Evolutionary conservation across 2,329 filamentous ascomycete genomes (phyloP).

Genomic region (Pyrenochaeta sp.): DNA sequence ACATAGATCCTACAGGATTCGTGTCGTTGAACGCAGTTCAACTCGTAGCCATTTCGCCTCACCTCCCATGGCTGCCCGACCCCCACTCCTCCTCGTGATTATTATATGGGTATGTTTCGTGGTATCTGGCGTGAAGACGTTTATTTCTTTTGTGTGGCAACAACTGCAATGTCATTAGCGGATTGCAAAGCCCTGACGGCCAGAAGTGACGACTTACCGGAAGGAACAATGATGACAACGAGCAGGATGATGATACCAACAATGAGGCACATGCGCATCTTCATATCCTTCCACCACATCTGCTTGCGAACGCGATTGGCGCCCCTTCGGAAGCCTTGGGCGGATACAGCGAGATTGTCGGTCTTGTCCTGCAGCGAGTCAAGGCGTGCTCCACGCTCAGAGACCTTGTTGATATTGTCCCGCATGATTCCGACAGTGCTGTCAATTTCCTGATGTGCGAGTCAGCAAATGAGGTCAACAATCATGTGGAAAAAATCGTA

Average conservation of each 20-base stretch:
- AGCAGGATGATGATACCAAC: constrained; percentile 90
- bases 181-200: no score
- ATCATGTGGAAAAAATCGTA: neutral
- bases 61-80: constrained; percentile 28
- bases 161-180: constrained; percentile 33
- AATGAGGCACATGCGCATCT: constrained; percentile 98
- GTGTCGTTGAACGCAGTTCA: constrained; percentile 36
- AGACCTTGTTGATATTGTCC: constrained; percentile 97
- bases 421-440: constrained; percentile 95
- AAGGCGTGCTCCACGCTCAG: constrained; percentile 87
- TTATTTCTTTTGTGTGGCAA: constrained; percentile 35
- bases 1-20: constrained; percentile 44
- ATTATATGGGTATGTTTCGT: constrained; percentile 41
- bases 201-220: constrained; percentile 68
- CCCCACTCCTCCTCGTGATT: constrained; percentile 32
- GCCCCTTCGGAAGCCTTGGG: constrained; percentile 93
- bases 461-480: constrained; percentile 19
- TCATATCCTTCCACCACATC: constrained; percentile 99
- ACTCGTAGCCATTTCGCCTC: constrained; percentile 30
- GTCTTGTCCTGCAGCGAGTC: constrained; percentile 93
- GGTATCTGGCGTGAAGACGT: constrained; percentile 33
- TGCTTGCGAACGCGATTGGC: constrained; percentile 92
- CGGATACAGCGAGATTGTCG: constrained; percentile 88
- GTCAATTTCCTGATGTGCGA: constrained; percentile 82
- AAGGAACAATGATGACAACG: constrained; percentile 91